Conservation (phyloP, 495 filamentous ascomycete genomes). For the Parathielavia hyrcaniae region DNA sequence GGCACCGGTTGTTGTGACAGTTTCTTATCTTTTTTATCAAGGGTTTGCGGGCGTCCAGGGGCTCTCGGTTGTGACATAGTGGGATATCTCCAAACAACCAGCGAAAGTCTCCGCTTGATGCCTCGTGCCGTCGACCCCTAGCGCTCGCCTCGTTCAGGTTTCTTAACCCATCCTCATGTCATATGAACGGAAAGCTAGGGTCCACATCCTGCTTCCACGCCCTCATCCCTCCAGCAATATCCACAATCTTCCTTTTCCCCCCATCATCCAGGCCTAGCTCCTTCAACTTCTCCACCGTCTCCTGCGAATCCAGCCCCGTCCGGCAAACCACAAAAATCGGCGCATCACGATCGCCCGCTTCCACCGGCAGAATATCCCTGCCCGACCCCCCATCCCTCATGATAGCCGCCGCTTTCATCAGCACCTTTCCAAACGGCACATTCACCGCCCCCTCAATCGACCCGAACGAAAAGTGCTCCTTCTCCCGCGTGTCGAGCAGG, state of each 20-base stretch:
- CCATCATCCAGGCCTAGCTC: constrained; percentile 54
- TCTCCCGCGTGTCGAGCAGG: constrained; percentile 76
- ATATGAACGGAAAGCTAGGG: constrained; percentile 56
- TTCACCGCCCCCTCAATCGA: constrained; percentile 68
- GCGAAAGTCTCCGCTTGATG: constrained; percentile 13
- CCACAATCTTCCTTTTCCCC: constrained; percentile 58
- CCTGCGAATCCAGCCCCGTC: constrained; percentile 83
- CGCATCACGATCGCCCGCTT: constrained; percentile 21
- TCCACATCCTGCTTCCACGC: constrained; percentile 83
- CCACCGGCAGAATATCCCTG: constrained; percentile 5
- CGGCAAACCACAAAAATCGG: constrained; percentile 75
- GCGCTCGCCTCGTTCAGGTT: neutral
- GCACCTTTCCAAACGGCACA: constrained; percentile 60
- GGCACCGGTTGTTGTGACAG: neutral
- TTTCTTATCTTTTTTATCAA: neutral
- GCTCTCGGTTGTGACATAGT: constrained; percentile 16
- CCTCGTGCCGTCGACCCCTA: neutral
- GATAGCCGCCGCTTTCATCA: constrained; percentile 28
- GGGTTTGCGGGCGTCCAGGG: constrained; percentile 3
- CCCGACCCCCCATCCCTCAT: constrained; percentile 19
- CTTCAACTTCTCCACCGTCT: constrained; percentile 64
- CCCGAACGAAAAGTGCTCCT: constrained; percentile 78
- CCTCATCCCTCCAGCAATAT: constrained; percentile 73
- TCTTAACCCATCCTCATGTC: constrained; percentile 10
- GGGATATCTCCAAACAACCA: constrained; percentile 6